Percentiles rank a stretch among this genome's conserved stretches.
These are phyloP conservation scores for Zelonia costaricensis DNA, from an alignment of 208 protist species.

Conservation along the genomic window DNA sequence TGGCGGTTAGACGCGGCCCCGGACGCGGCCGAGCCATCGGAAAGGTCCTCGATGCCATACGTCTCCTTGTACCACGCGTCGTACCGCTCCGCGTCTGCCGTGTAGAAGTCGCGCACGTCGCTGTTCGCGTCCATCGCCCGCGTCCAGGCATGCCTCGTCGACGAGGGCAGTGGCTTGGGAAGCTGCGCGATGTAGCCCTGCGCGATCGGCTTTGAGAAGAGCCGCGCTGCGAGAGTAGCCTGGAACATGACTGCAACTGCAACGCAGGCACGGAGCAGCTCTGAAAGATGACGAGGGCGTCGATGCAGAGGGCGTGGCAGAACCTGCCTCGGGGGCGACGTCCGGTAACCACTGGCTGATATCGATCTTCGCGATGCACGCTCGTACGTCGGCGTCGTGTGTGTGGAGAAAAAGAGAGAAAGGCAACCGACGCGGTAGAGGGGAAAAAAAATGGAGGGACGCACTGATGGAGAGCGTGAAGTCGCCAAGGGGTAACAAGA, in stretches of 20 bases:
- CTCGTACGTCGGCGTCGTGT: too few relatives aligned
- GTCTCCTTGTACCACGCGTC: slow-evolving; percentile 80
- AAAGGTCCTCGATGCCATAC: slow-evolving; percentile 67
- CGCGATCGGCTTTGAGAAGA: slow-evolving; percentile 80
- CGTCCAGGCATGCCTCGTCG: slow-evolving; percentile 45
- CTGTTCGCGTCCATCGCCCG: slow-evolving; percentile 58
- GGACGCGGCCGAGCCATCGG: slow-evolving; percentile 64
- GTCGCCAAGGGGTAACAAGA: too few relatives aligned
- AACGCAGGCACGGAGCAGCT: not conserved
- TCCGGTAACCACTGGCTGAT: too few relatives aligned
- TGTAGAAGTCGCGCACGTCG: slow-evolving; percentile 64
- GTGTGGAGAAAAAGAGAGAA: too few relatives aligned
- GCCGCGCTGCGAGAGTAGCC: slow-evolving; percentile 19
- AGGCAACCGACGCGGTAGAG: too few relatives aligned
- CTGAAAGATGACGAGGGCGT: too few relatives aligned
- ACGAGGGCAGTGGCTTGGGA: slow-evolving; percentile 30
- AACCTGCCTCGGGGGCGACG: too few relatives aligned
- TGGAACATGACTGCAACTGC: slow-evolving; percentile 23
- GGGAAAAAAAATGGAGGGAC: too few relatives aligned
- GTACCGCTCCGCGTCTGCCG: slow-evolving; percentile 60
- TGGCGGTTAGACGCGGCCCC: slow-evolving; percentile 59
- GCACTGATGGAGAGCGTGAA: too few relatives aligned
- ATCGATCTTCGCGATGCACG: too few relatives aligned
- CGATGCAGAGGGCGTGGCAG: too few relatives aligned
- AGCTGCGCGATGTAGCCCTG: slow-evolving; percentile 76